Evolutionary conservation across 768 basidiomycete genomes (phyloP), one percentile per base, ranked within the genome.

Genomic region (Boletus rufocinnamomeus): DNA sequence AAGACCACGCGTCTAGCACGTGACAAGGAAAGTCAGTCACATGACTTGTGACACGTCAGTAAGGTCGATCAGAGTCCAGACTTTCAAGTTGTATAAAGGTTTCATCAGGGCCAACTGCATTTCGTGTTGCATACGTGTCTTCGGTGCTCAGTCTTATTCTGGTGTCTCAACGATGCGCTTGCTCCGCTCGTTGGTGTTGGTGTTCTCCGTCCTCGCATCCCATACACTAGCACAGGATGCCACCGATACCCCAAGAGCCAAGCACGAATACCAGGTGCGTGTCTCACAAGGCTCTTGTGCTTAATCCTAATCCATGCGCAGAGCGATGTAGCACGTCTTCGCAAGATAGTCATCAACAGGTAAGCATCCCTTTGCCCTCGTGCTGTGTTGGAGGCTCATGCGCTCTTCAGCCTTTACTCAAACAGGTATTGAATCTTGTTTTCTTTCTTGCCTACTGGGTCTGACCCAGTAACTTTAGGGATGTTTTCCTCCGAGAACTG

Each of bases 311-410:
- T 55, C 8, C 45, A 23, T 54, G 32, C 60, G 1, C 68, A 95
- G 94, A 95, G 94, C 66, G 95, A 96, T 74, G 93, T 97, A 57
- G 84, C 93, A 40, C 90, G 95, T 68, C 81, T 98, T 64, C 85
- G 95, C 58, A 93, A 91, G 68, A 93, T 96, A 61, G 94, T 97
- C 62, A 92, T 96, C 67, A 91, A 95, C 77, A 91, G 89, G 87
- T 83, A 63, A 65, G 77, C 52, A 14, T 35, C 59, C 21, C 23
- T 27, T 40, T 34, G 9, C 40, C 19, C 10, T 21, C 38, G 10
- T 32, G 13, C 37, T 43, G 16, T 23, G 30, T 43, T 23, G 25
- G 23, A n/a, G 19, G 37, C 64, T 72, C 43, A 69, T 51, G 16
- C 7, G 19, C 38, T 62, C 59, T 71, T 14, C 56, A 91, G 90